phyloP scores from a whole-genome alignment of 2,329 filamentous ascomycete genomes.

The Arthroderma uncinatum region DNA sequence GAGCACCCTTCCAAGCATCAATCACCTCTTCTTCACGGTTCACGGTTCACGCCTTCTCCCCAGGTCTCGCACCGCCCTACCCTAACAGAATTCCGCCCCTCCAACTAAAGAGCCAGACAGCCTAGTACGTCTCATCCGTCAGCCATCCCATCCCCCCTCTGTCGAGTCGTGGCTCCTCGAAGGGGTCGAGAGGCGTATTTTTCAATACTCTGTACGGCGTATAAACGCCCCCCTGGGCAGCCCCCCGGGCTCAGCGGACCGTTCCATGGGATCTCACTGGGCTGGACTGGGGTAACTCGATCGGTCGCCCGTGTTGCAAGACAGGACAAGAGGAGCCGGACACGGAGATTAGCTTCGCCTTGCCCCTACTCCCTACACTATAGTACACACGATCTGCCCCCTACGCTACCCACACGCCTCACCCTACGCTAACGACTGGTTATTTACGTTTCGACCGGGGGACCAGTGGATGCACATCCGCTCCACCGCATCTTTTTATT shows the following conservation, averaged over 20 bases:
- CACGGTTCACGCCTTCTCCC: background rate
- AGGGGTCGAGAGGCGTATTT: background rate
- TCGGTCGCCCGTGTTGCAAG: background rate
- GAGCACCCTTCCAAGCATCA: background rate
- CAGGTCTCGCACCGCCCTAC: conserved; percentile 1
- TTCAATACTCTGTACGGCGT: conserved; percentile 7
- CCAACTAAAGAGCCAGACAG: background rate
- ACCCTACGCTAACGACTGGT: conserved; percentile 3
- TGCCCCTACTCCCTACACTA: background rate
- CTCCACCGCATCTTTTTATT: conserved; percentile 4
- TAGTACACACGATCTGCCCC: background rate
- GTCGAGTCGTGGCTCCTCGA: background rate
- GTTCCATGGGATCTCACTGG: conserved; percentile 11
- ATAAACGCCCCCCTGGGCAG: background rate
- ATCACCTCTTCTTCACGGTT: background rate
- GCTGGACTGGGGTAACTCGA: conserved; percentile 4
- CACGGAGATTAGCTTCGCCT: conserved; percentile 3
- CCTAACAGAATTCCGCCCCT: background rate
- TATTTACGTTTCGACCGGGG: conserved; percentile 2
- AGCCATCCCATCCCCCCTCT: background rate
- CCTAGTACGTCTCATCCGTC: background rate
- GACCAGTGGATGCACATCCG: background rate
- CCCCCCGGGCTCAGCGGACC: conserved; percentile 12
- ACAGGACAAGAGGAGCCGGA: background rate
- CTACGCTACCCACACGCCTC: background rate